Conservation (phyloP, 2,329 filamentous ascomycete species). For the Cladosporium velox region DNA sequence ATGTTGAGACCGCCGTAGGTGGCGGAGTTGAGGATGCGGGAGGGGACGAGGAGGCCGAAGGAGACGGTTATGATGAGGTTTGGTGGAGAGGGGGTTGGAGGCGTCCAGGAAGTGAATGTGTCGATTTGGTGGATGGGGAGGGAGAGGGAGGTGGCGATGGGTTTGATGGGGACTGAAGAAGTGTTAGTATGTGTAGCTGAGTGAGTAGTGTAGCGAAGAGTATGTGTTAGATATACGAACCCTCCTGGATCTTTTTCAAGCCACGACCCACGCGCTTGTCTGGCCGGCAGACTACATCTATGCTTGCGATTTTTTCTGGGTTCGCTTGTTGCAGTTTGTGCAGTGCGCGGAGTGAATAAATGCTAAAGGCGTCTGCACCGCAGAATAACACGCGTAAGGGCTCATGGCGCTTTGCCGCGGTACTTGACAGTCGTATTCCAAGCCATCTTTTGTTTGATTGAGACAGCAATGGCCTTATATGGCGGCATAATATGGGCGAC, state of each 20-base stretch:
- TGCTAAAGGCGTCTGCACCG: conserved; percentile 90
- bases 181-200: conserved; percentile 23
- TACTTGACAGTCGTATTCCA: background rate
- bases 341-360: conserved; percentile 71
- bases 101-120: conserved; percentile 81
- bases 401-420: conserved; percentile 10
- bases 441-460: background rate
- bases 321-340: conserved; percentile 49
- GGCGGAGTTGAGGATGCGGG: conserved; percentile 67
- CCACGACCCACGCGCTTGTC: conserved; percentile 78
- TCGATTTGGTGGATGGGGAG: conserved; percentile 74
- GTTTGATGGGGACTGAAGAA: conserved; percentile 69
- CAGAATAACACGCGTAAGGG: conserved; percentile 88
- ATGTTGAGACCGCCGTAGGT: conserved; percentile 89
- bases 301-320: conserved; percentile 63
- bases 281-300: conserved; percentile 83
- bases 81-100: conserved; percentile 51
- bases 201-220: background rate
- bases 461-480: background rate
- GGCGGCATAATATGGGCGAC: background rate
- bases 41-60: conserved; percentile 87
- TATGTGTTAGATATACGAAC: conserved; percentile 45
- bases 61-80: conserved; percentile 91
- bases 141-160: conserved; percentile 61
- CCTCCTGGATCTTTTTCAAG: conserved; percentile 65